Evolutionary conservation across 306 rosid genomes (phyloP).

Genomic region (Mimosa pudica): DNA sequence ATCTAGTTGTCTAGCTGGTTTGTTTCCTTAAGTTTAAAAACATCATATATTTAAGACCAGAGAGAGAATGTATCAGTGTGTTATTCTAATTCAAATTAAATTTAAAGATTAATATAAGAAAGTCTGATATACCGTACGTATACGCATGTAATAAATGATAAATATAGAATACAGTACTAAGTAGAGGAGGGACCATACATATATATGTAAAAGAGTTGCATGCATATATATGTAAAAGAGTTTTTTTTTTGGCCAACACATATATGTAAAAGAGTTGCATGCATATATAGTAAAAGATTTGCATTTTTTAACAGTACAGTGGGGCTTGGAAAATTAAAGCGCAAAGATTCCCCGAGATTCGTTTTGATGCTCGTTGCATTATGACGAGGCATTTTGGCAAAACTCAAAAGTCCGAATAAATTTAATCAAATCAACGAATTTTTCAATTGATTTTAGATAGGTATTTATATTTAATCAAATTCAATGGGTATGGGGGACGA

Average conservation of each 20-base stretch:
- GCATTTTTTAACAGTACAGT: not conserved
- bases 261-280: not conserved
- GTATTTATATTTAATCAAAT: not conserved
- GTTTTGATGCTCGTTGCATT: no score
- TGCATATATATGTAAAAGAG: not conserved
- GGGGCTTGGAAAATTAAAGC: not conserved
- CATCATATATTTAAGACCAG: no score
- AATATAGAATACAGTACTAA: not conserved
- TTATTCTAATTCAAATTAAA: not conserved
- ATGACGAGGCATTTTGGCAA: not conserved
- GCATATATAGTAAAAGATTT: not conserved
- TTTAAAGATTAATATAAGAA: no score
- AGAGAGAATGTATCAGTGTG: not conserved
- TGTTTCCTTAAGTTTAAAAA: no score
- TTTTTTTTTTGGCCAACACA: no score
- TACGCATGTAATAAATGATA: no score
- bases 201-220: not conserved
- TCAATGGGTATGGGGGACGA: not conserved
- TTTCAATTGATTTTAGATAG: not conserved
- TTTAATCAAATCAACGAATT: not conserved
- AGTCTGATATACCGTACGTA: not conserved
- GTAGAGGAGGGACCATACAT: not conserved
- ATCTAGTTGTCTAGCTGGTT: no score
- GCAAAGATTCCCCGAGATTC: not conserved
- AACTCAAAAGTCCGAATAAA: not conserved